Evolutionary conservation across 345 rosid species (phyloP), one percentile per base, ranked within the genome.

Genomic region (Cardiospermum halicacabum): DNA sequence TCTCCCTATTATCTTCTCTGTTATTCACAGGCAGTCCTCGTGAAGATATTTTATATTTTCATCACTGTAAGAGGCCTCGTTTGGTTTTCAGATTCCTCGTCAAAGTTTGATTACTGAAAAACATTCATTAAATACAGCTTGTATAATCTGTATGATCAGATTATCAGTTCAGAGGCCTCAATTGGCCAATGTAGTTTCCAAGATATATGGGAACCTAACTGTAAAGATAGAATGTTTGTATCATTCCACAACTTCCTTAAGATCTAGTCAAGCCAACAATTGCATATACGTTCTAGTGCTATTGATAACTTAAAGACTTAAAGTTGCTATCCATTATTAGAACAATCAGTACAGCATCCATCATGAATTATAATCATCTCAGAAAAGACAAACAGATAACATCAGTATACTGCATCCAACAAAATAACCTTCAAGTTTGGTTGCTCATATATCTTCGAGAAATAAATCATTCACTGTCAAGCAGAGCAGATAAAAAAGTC

Each of bases 401-500:
- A 63, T 12, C 11, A 53, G 67, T 18, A 64, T 58, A 47, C 53
- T 48, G 30, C 43, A 49, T 53, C 45, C 32, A 34, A 60, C 55
- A 61, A 53, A 27, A 60, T 58, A 54, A 53, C 62, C 16, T 66
- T 48, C 30, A 55, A 26, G 54, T 53, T 55, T 18, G 57, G 66
- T 18, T 50, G 56, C 25, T 59, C 67, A 57, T 56, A 27, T 27
- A 60, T 39, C 57, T 56, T 67, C 65, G 55, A 11, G 30, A 57
- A 61, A 11, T 54, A 59, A 62, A 68, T 65, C 21, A 57, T 54
- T 34, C 42, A 40, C 53, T 45, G 54, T 43, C 21, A 25, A 53
- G 75, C 61, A 56, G 67, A 49, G 72, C 72, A 40, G 40, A 72
- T 12, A 57, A 68, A 53, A 67, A 16, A 40, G 25, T 27, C 25